Percentiles rank a stretch among this genome's conserved stretches.
Evolutionary conservation across 768 basidiomycete species (phyloP).

Genomic region (Hypholoma fasciculare): DNA sequence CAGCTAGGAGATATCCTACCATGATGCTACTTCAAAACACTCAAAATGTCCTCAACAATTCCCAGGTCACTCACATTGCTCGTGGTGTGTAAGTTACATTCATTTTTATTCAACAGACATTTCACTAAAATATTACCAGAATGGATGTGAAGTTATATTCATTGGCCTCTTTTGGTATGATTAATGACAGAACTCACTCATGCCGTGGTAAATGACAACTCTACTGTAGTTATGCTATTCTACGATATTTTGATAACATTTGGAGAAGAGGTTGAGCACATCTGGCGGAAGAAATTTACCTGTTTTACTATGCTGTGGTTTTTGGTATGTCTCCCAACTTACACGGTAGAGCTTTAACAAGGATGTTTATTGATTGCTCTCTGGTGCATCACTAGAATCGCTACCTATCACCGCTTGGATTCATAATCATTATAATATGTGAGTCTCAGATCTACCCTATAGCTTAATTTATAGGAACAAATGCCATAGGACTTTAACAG

Average conservation of each 20-base stretch:
- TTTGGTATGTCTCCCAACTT: constrained; percentile 19
- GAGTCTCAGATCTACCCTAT: constrained; percentile 3
- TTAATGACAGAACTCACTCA: background rate
- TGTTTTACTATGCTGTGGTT: constrained; percentile 30
- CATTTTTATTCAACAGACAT: no score
- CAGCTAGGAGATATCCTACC: no score
- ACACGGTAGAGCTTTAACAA: background rate
- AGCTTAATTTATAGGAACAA: background rate
- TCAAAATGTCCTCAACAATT: no score
- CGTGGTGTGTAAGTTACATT: no score
- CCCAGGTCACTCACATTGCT: no score
- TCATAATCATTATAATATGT: constrained; percentile 35
- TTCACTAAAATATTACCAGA: constrained; percentile 1
- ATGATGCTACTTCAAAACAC: no score
- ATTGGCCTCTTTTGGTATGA: constrained; percentile 35
- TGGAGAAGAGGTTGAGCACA: constrained; percentile 34
- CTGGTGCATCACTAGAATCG: constrained; percentile 27
- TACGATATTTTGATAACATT: constrained; percentile 37
- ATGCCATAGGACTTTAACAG: constrained; percentile 8
- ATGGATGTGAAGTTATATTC: constrained; percentile 37
- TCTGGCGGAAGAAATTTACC: constrained; percentile 31
- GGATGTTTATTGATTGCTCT: background rate
- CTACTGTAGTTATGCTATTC: constrained; percentile 31
- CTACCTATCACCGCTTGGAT: constrained; percentile 34
- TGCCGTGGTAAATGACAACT: background rate